Evolutionary conservation across 306 rosid species (phyloP), one percentile per base, ranked within the genome.

Genomic region (Pueraria montana): DNA sequence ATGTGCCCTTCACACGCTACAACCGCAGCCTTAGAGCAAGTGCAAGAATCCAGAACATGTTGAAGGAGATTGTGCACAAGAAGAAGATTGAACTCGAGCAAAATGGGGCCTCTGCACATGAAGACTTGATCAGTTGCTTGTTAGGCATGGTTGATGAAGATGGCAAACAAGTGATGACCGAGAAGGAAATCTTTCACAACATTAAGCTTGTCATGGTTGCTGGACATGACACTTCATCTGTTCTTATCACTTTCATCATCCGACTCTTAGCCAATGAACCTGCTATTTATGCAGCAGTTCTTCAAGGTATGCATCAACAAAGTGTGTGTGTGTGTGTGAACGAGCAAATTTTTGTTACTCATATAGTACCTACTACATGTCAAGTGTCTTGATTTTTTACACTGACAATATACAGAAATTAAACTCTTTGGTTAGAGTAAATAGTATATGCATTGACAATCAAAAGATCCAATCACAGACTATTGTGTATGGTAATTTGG

Each of bases 1-100:
- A 95, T 43, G 16, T 88, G 16, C 97, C 97, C 27, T 93, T 91
- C 88, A 91, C 94, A 8, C 87, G 91, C 56, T 95, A 88, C 84
- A 89, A 76, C 66, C 64, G 91, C 36, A 87, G 97, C 85, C 88
- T 90, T 17, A 88, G 67, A 71, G 94, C 77, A 50, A 95, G 97
- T 80, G 72, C 83, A 30, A 89, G 48, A 58, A 89, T 89, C 23
- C 90, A 84, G 66, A 72, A 53, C 74, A 80, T 89, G 87, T 1
- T 93, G 66, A 86, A 82, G 83, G 77, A 87, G 13, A 78, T 90
- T 66, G 78, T 88, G 68, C 69, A 59, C 0, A 89, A 87, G 76
- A 95, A 84, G 85, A 89, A 85, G 79, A 32, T 11, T 32, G 82
- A 87, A 59, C 76, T 84, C 6, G 26, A 90, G 78, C 72, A 77